Evolutionary conservation across 768 basidiomycete species (phyloP).

Genomic region (Termitomyces sp.): DNA sequence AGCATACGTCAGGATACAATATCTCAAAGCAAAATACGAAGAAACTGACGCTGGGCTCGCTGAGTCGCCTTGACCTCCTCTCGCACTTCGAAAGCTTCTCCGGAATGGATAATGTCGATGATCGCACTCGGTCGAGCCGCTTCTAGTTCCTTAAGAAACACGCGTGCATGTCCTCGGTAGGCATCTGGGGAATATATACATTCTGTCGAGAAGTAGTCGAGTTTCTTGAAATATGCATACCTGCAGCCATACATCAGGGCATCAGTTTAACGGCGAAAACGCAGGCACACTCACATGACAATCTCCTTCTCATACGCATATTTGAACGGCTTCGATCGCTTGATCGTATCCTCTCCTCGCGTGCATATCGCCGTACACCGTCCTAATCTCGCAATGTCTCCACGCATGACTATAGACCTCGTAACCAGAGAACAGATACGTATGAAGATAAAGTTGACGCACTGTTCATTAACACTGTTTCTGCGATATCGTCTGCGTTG

Average conservation of each 20-base stretch:
- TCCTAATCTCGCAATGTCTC: constrained; percentile 91
- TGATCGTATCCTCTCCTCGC: constrained; percentile 93
- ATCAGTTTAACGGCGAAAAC: not conserved
- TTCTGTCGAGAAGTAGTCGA: constrained; percentile 98
- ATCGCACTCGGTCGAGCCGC: constrained; percentile 91
- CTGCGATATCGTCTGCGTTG: constrained; percentile 98
- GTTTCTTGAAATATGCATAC: constrained; percentile 99
- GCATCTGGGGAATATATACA: constrained; percentile 99
- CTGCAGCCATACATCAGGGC: constrained; percentile 30
- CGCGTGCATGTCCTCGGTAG: constrained; percentile 93
- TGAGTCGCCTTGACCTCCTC: constrained; percentile 82
- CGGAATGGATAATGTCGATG: constrained; percentile 96
- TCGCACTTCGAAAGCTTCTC: constrained; percentile 84
- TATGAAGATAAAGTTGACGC: constrained; percentile 24
- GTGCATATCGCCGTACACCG: constrained; percentile 95
- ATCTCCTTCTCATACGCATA: constrained; percentile 99
- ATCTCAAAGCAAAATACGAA: not conserved
- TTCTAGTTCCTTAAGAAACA: constrained; percentile 93
- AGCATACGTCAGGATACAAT: constrained; percentile 3
- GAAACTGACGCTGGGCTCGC: constrained; percentile 73
- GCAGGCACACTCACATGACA: constrained; percentile 67
- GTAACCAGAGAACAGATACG: not conserved
- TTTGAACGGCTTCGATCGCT: constrained; percentile 98
- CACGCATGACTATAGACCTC: constrained; percentile 79
- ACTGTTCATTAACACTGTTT: constrained; percentile 99